These are phyloP conservation scores for Pelargonium myrrhifolium DNA, from an alignment of 441 rosid species.

Conservation along the genomic window DNA sequence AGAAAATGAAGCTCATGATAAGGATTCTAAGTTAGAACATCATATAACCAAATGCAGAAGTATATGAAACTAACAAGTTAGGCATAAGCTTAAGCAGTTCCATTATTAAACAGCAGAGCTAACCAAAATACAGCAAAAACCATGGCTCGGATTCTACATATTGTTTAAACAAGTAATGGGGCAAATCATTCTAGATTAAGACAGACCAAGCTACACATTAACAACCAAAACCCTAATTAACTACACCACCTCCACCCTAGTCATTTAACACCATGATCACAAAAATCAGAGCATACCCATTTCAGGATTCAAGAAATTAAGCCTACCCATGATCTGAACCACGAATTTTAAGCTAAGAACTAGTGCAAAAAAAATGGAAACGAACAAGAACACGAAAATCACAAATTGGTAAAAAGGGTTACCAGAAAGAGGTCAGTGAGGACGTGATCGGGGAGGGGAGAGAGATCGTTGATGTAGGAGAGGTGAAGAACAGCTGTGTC, in stretches of 20 bases:
- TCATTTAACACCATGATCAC: background rate
- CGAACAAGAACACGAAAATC: background rate
- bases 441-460: constrained; percentile 1
- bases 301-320: background rate
- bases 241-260: background rate
- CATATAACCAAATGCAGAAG: too few relatives aligned
- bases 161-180: background rate
- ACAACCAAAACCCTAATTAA: background rate
- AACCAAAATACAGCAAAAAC: background rate
- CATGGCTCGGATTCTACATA: background rate
- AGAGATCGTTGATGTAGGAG: constrained; percentile 2
- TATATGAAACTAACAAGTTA: too few relatives aligned
- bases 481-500: constrained; percentile 3
- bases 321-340: background rate
- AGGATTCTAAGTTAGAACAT: background rate
- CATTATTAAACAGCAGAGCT: background rate
- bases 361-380: background rate
- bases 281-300: too few relatives aligned
- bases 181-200: too few relatives aligned
- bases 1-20: background rate
- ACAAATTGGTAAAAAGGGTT: too few relatives aligned
- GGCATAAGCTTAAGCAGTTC: too few relatives aligned
- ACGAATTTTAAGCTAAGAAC: too few relatives aligned
- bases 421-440: constrained; percentile 3
- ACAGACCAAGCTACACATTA: too few relatives aligned